phyloP scores from a whole-genome alignment of 495 filamentous ascomycete species.

The Aspergillus sparsus region DNA sequence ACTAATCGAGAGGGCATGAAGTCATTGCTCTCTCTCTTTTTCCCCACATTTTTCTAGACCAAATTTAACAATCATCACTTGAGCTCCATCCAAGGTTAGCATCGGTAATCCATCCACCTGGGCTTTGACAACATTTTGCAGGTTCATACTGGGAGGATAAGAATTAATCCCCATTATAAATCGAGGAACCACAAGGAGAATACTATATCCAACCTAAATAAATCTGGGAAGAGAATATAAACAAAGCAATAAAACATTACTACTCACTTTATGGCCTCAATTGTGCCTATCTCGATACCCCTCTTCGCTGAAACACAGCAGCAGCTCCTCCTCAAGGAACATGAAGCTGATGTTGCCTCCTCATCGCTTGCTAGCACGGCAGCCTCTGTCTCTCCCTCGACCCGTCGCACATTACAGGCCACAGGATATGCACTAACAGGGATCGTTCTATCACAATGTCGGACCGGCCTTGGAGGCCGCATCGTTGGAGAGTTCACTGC shows the following conservation, averaged over 20 bases:
- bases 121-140: no score
- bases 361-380: constrained; percentile 64
- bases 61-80: not conserved
- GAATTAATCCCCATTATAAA: no score
- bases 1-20: constrained; percentile 16
- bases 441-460: constrained; percentile 69
- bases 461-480: constrained; percentile 89
- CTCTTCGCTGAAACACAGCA: constrained; percentile 80
- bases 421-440: constrained; percentile 88
- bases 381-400: constrained; percentile 65
- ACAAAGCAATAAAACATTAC: no score
- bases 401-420: constrained; percentile 73
- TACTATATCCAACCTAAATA: no score
- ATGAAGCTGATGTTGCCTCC: constrained; percentile 62
- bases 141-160: no score
- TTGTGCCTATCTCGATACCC: constrained; percentile 59
- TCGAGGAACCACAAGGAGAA: no score
- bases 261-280: constrained; percentile 10
- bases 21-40: constrained; percentile 7
- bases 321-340: constrained; percentile 73
- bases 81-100: constrained; percentile 2
- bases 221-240: no score
- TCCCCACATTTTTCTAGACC: not conserved
- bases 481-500: constrained; percentile 78
- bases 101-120: no score